Conservation (phyloP, 2,329 filamentous ascomycete species). For the Nemania serpens region DNA sequence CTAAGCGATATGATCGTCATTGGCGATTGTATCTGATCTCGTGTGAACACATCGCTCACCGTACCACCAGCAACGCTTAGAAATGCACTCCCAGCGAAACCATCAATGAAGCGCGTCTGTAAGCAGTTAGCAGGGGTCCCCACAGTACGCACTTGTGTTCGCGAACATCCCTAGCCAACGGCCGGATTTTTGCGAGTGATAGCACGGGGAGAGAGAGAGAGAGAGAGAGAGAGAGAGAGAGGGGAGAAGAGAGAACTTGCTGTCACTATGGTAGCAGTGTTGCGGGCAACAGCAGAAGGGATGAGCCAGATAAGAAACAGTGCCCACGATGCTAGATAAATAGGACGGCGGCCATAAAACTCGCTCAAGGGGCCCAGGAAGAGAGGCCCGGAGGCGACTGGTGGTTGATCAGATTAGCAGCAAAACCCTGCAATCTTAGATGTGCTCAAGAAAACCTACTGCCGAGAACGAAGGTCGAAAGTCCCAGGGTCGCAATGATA, state of each 20-base stretch:
- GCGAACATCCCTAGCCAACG: neutral
- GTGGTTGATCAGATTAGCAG: neutral
- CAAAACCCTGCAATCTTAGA: neutral
- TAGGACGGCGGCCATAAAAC: constrained; percentile 81
- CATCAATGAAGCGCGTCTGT: constrained; percentile 73
- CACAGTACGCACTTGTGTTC: neutral
- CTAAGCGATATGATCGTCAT: constrained; percentile 80
- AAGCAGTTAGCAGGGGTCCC: neutral
- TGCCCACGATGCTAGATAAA: constrained; percentile 76
- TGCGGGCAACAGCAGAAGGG: constrained; percentile 78
- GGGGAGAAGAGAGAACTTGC: constrained; percentile 30
- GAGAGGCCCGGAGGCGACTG: constrained; percentile 63
- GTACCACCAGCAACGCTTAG: constrained; percentile 81
- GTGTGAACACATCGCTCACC: constrained; percentile 77
- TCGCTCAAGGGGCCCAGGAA: constrained; percentile 68
- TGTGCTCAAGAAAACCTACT: constrained; percentile 51
- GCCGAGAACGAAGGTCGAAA: constrained; percentile 83
- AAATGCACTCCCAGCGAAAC: constrained; percentile 71
- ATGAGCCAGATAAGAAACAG: constrained; percentile 81
- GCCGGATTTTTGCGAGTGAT: neutral
- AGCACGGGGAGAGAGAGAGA: neutral
- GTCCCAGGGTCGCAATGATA: constrained; percentile 76
- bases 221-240: too few relatives aligned
- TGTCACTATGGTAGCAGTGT: constrained; percentile 80
- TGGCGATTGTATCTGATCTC: constrained; percentile 71